Percentiles rank a stretch among this genome's conserved stretches.
phyloP scores from a whole-genome alignment of 805 yeast genomes.

The Alloascoidea hylecoeti region DNA sequence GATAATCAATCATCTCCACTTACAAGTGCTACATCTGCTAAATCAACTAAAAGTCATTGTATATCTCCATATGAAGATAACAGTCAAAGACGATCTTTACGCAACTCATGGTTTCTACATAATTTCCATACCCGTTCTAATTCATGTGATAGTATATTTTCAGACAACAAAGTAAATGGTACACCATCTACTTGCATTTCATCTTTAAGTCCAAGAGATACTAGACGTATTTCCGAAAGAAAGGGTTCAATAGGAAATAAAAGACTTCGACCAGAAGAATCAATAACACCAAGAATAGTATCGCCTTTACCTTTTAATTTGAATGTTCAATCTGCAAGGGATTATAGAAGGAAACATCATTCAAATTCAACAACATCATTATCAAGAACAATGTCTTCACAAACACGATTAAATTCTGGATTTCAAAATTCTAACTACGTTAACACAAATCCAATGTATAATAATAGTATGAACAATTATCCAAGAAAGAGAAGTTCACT shows the following conservation, averaged over 20 bases:
- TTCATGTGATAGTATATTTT: background rate
- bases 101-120: background rate
- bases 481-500: too few species aligned
- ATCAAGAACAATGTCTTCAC: too few species aligned
- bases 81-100: background rate
- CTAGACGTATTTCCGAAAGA: background rate
- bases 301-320: background rate
- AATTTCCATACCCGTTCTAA: background rate
- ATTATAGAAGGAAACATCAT: background rate
- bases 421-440: too few species aligned
- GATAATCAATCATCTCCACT: too few species aligned
- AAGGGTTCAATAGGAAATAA: background rate
- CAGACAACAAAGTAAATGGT: background rate
- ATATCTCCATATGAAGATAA: background rate
- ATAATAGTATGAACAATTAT: too few species aligned
- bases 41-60: too few species aligned
- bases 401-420: too few species aligned
- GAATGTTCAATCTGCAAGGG: background rate
- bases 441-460: too few species aligned
- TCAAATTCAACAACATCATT: background rate
- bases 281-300: background rate
- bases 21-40: too few species aligned
- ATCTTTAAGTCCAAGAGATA: background rate
- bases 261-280: background rate
- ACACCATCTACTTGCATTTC: background rate